Percentiles rank a stretch among this genome's conserved stretches.
Conservation (phyloP, 805 yeast species). For the Candida khao-thaluensis region DNA sequence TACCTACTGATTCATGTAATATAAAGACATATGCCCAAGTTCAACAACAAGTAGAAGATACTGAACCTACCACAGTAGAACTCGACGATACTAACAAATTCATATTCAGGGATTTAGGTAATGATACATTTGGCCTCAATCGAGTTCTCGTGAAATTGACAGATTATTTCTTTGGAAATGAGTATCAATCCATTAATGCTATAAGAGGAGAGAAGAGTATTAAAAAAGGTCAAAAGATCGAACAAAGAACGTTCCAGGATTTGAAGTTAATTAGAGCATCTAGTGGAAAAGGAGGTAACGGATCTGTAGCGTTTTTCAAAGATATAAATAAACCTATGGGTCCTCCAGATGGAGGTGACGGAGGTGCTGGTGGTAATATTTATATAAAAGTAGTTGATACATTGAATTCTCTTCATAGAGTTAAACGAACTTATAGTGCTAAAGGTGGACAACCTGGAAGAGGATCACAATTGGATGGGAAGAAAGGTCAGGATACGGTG, state of each 20-base stretch:
- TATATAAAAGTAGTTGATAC: slow-evolving; percentile 80
- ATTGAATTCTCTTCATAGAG: slow-evolving; percentile 65
- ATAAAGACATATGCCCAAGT: not conserved
- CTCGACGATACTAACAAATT: slow-evolving; percentile 13
- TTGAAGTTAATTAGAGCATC: slow-evolving; percentile 61
- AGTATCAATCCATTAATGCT: slow-evolving; percentile 39
- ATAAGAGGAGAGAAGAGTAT: slow-evolving; percentile 31
- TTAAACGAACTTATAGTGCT: slow-evolving; percentile 69
- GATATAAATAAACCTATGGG: slow-evolving; percentile 85
- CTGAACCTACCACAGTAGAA: slow-evolving; percentile 1
- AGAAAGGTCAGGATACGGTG: slow-evolving; percentile 72
- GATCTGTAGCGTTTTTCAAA: slow-evolving; percentile 79
- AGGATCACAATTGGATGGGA: slow-evolving; percentile 81
- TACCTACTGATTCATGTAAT: slow-evolving; percentile 7
- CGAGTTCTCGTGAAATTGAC: slow-evolving; percentile 23
- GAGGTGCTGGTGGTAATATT: slow-evolving; percentile 88
- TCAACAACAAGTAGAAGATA: not conserved
- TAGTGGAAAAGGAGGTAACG: slow-evolving; percentile 89
- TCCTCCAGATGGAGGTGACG: slow-evolving; percentile 99
- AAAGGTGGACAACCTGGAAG: slow-evolving; percentile 71
- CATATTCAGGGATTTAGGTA: slow-evolving; percentile 20
- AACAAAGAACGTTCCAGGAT: slow-evolving; percentile 51
- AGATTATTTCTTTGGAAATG: slow-evolving; percentile 42
- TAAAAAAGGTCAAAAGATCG: slow-evolving; percentile 31
- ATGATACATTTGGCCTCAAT: slow-evolving; percentile 19